Percentiles rank a stretch among this genome's conserved stretches.
phyloP scores from a whole-genome alignment of 352 stramenopile genomes.

The Globisporangium canariense region DNA sequence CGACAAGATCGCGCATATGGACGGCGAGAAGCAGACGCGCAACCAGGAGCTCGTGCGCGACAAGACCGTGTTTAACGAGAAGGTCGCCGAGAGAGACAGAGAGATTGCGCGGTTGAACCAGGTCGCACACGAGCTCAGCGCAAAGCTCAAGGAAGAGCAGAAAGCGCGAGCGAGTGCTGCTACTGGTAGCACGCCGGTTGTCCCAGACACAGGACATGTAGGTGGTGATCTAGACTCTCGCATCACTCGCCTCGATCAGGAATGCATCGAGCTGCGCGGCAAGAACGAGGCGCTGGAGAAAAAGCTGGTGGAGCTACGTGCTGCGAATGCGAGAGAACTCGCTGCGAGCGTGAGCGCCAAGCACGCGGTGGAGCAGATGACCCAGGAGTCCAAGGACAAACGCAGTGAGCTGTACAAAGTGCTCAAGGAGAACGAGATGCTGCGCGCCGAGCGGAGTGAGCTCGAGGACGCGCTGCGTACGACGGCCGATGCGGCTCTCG shows the following conservation, averaged over 20 bases:
- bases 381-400: conserved; percentile 43
- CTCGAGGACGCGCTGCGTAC: conserved; percentile 36
- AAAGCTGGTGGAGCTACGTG: conserved; percentile 35
- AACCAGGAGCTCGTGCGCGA: conserved; percentile 4
- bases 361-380: conserved; percentile 29
- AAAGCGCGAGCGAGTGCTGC: neutral
- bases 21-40: conserved; percentile 25
- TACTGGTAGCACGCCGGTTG: neutral
- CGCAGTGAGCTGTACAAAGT: conserved; percentile 59
- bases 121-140: conserved; percentile 11
- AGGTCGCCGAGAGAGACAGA: conserved; percentile 21
- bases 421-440: conserved; percentile 63
- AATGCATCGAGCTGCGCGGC: conserved; percentile 21
- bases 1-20: conserved; percentile 40
- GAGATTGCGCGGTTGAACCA: conserved; percentile 24
- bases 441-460: conserved; percentile 37
- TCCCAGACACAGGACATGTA: neutral
- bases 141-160: conserved; percentile 2
- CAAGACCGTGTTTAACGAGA: neutral
- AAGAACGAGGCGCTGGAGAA: conserved; percentile 39
- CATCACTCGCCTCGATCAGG: neutral
- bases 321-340: conserved; percentile 1
- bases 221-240: neutral
- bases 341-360: conserved; percentile 29
- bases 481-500: conserved; percentile 33